Evolutionary conservation across 768 basidiomycete genomes (phyloP).

Genomic region (Kwoniella europaea): DNA sequence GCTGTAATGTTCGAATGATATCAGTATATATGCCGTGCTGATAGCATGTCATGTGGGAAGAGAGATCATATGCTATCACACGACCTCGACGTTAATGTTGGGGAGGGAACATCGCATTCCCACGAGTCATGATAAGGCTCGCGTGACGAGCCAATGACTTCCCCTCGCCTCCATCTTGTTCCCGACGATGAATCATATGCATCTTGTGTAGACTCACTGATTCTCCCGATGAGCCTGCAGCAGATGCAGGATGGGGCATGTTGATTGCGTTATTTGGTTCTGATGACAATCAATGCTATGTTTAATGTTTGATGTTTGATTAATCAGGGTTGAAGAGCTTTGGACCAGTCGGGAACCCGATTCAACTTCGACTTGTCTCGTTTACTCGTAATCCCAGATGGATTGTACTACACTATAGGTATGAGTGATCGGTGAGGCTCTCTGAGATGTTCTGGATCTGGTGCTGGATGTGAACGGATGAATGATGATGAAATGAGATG

Average conservation of each 20-base stretch:
- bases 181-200: not conserved
- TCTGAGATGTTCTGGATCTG: not conserved
- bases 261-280: not conserved
- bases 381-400: not conserved
- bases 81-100: conserved; percentile 4
- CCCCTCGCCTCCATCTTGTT: not conserved
- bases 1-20: conserved; percentile 5
- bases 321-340: not conserved
- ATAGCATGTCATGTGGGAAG: not conserved
- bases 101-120: conserved; percentile 2
- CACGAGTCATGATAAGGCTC: conserved; percentile 20
- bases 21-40: not conserved
- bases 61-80: not conserved
- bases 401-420: not conserved
- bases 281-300: conserved; percentile 6
- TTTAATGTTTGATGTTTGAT: conserved; percentile 2
- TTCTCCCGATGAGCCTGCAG: conserved; percentile 19
- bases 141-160: conserved; percentile 4
- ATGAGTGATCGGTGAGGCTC: not conserved
- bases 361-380: not conserved
- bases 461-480: not conserved
- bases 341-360: not conserved
- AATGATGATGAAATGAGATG: not conserved
- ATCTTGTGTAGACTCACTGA: conserved; percentile 12
- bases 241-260: conserved; percentile 17